Conservation (phyloP, 108 stramenopile species). For the Cylindrotheca closterium region DNA sequence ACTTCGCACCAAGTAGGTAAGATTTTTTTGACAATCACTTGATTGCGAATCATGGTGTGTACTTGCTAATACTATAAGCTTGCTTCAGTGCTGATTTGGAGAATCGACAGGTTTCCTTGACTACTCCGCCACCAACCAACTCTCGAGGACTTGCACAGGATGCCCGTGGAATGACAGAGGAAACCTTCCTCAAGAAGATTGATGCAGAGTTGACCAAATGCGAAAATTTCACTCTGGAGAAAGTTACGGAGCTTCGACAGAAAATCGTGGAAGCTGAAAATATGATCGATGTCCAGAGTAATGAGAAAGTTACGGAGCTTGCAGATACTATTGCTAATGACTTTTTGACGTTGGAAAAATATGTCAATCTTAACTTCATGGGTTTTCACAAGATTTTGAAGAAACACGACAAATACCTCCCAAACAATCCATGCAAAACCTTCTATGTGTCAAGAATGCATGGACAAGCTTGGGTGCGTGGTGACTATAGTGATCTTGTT, state of each 20-base stretch:
- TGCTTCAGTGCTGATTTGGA: constrained; percentile 62
- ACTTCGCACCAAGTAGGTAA: constrained; percentile 67
- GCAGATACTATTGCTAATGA: constrained; percentile 71
- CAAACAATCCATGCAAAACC: constrained; percentile 80
- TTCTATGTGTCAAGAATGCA: constrained; percentile 95
- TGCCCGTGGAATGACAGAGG: constrained; percentile 70
- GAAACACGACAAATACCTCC: constrained; percentile 95
- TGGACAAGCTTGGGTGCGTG: constrained; percentile 94
- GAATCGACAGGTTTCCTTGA: constrained; percentile 77
- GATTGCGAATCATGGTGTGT: neutral
- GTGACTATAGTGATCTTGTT: constrained; percentile 93
- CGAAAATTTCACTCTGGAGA: constrained; percentile 78
- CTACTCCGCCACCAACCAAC: constrained; percentile 87
- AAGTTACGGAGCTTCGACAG: constrained; percentile 69
- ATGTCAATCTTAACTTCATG: constrained; percentile 97
- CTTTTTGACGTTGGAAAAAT: constrained; percentile 92
- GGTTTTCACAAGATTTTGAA: constrained; percentile 98
- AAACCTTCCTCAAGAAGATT: constrained; percentile 78
- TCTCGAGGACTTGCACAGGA: constrained; percentile 59
- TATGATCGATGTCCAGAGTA: constrained; percentile 15
- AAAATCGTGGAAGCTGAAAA: constrained; percentile 42
- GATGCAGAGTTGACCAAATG: constrained; percentile 89
- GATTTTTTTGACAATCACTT: constrained; percentile 10
- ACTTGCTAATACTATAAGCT: neutral
- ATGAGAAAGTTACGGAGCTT: constrained; percentile 26